phyloP scores from a whole-genome alignment of 1,284 basidiomycete species.

The Trametes versicolor region DNA sequence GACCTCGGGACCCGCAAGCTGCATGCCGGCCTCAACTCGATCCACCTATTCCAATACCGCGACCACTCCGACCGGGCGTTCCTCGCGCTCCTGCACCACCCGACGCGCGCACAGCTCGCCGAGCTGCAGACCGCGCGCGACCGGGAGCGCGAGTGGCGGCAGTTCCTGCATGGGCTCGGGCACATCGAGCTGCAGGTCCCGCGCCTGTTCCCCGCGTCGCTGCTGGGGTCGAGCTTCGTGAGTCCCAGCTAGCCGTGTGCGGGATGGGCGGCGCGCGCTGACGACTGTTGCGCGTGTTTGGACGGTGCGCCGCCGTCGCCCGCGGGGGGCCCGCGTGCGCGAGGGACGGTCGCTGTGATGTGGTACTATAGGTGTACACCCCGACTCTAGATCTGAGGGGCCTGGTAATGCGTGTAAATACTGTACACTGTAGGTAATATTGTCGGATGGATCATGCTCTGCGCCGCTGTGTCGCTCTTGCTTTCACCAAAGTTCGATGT shows the following conservation, averaged over 20 bases:
- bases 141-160: conserved; percentile 16
- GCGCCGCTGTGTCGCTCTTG: not conserved
- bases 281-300: not conserved
- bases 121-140: conserved; percentile 21
- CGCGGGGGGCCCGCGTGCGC: too few species aligned
- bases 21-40: conserved; percentile 21
- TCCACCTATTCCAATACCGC: conserved; percentile 29
- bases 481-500: not conserved
- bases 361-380: not conserved
- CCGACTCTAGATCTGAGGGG: too few species aligned
- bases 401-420: conserved; percentile 2
- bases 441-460: not conserved
- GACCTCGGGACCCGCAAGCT: conserved; percentile 24
- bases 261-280: conserved; percentile 3
- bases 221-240: conserved; percentile 12
- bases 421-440: conserved; percentile 4
- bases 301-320: too few species aligned
- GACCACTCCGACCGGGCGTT: conserved; percentile 32
- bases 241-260: conserved; percentile 22
- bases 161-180: conserved; percentile 18
- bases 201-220: conserved; percentile 13
- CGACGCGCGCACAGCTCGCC: conserved; percentile 26
- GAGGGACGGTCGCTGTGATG: not conserved
- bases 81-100: conserved; percentile 29
- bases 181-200: conserved; percentile 21